Evolutionary conservation across 176 grass and related monocot species (phyloP), one percentile per base, ranked within the genome.

Genomic region (Eragrostis curvula): DNA sequence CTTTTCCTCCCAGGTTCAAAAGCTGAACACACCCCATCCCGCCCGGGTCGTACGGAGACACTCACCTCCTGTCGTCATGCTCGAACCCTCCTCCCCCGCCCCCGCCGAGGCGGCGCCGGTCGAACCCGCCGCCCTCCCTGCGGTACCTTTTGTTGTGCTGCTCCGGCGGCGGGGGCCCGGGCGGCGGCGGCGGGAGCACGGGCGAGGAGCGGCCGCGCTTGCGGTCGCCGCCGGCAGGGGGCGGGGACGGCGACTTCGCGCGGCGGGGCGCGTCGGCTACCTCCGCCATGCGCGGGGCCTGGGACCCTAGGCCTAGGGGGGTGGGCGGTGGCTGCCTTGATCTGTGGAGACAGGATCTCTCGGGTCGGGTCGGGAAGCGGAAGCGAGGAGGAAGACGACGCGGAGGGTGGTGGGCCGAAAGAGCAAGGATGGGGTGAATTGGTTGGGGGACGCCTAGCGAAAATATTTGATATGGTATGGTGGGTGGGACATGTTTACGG

Each of bases 61-160:
- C 91, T 80, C 83, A 89, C 79, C 93, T 93, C 82, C 87, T 92
- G 49, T 91, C 96, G 41, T 90, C 88, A 30, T 78, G 88, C 6
- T 66, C 88, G 58, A 67, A 66, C 67, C 87, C 93, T 83, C 79
- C 89, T 20, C 90, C 86, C 30, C 77, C 77, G 20, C 49, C 20
- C 23, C 46, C 62, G 48, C 95, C 88, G 56, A 91, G 90, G 18
- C 96, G 87, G 77, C 96, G 89, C 51, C 93, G 87, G 74, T 99
- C 91, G 29, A 94, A 99, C 11, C 96, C 96, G 5, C 90, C 90
- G 3, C 89, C 88, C 32, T 94, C 92, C 77, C 84, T 81, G 43
- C 96, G 86, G 5, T 88, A 66, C 83, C 93, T 80, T 82, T 96
- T 99, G 50, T 52, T 58, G 21, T 86, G 88, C 57, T 32, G 66